These are phyloP conservation scores for Rubia occidens DNA, from an alignment of 305 asterid genomes.

Conservation along the genomic window DNA sequence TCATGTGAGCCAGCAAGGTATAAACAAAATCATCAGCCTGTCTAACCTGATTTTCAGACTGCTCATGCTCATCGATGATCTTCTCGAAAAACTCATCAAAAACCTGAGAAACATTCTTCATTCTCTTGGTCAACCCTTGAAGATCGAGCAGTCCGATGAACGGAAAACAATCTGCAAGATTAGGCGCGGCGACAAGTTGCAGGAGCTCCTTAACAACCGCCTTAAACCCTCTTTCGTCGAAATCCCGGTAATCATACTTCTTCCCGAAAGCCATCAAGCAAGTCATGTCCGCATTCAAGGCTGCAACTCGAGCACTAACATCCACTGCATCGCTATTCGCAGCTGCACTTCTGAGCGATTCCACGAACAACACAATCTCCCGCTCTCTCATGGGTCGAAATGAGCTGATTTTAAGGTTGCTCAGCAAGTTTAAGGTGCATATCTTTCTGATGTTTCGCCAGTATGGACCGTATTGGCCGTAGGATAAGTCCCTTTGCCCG, in stretches of 20 bases:
- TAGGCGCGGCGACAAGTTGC: too few relatives aligned
- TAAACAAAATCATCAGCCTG: too few relatives aligned
- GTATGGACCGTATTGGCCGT: conserved; percentile 32
- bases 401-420: conserved; percentile 25
- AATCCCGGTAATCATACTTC: too few relatives aligned
- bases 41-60: too few relatives aligned
- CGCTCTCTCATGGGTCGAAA: conserved; percentile 28
- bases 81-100: too few relatives aligned
- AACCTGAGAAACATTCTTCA: conserved; percentile 21
- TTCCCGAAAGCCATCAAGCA: too few relatives aligned
- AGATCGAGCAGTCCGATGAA: conserved; percentile 37
- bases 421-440: conserved; percentile 22
- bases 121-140: conserved; percentile 37
- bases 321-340: conserved; percentile 19
- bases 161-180: conserved; percentile 36
- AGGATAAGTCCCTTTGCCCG: conserved; percentile 14
- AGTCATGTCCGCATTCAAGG: conserved; percentile 20
- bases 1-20: not conserved
- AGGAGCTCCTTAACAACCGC: too few relatives aligned
- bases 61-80: too few relatives aligned
- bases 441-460: conserved; percentile 22
- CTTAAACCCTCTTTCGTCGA: too few relatives aligned
- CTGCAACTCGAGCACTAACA: conserved; percentile 28
- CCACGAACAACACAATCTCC: conserved; percentile 27
- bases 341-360: conserved; percentile 26